These are phyloP conservation scores for Patellaria atrata DNA, from an alignment of 495 filamentous ascomycete genomes.

Conservation along the genomic window DNA sequence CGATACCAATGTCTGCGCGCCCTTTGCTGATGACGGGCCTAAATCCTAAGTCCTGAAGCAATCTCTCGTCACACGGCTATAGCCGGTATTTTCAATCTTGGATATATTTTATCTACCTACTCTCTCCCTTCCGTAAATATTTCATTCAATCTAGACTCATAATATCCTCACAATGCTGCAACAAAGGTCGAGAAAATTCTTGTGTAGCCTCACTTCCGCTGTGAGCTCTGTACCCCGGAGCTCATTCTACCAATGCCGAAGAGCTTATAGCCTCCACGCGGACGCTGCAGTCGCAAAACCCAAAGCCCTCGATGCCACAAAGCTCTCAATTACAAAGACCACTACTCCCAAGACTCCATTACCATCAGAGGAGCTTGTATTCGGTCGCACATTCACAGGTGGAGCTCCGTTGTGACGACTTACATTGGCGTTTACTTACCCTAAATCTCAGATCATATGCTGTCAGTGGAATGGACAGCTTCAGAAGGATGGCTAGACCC, in stretches of 20 bases:
- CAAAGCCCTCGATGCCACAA: constrained; percentile 56
- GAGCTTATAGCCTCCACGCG: constrained; percentile 24
- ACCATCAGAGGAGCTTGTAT: constrained; percentile 66
- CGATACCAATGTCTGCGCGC: too few relatives aligned
- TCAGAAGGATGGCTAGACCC: constrained; percentile 65
- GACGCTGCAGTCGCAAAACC: constrained; percentile 24
- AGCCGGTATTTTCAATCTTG: too few relatives aligned
- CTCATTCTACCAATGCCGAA: constrained; percentile 21
- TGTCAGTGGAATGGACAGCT: constrained; percentile 86
- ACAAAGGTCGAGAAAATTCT: too few relatives aligned
- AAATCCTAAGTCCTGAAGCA: too few relatives aligned
- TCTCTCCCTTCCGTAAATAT: constrained; percentile 3
- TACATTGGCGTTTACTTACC: neutral
- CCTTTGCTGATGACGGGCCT: too few relatives aligned
- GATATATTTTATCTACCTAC: neutral
- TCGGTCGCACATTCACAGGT: constrained; percentile 83
- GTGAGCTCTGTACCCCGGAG: constrained; percentile 7
- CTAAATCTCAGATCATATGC: constrained; percentile 70
- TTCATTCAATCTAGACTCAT: neutral
- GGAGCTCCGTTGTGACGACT: constrained; percentile 7
- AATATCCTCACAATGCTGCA: constrained; percentile 15
- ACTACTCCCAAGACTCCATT: constrained; percentile 57
- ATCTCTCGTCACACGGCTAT: too few relatives aligned
- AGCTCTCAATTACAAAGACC: constrained; percentile 59
- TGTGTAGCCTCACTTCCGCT: constrained; percentile 9